Conservation (phyloP, 208 protist species). For the Trypanosoma cruzi region DNA sequence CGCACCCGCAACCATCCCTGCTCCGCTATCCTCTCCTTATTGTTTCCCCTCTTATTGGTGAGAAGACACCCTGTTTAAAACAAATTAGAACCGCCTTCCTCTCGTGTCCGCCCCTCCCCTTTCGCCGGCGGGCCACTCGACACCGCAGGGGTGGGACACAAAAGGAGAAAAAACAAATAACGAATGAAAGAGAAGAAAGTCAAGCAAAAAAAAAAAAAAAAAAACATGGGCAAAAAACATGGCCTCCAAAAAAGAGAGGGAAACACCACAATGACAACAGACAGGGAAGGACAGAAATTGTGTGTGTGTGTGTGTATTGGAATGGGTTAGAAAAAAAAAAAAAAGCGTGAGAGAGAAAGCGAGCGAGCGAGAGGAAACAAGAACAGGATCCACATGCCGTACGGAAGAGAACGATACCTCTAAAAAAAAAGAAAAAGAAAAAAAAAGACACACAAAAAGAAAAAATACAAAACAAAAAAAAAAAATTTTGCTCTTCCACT, state of each 20-base stretch:
- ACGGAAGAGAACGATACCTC: not conserved
- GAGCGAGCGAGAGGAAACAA: too few species aligned
- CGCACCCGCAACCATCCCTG: conserved; percentile 18
- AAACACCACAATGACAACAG: not conserved
- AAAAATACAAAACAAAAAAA: too few species aligned
- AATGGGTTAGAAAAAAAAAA: too few species aligned
- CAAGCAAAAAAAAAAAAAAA: not conserved
- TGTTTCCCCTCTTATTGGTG: too few species aligned
- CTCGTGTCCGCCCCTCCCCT: not conserved
- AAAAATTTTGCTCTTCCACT: not conserved
- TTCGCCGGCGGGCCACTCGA: not conserved
- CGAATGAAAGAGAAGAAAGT: not conserved
- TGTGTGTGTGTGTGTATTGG: too few species aligned
- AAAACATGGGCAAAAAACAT: not conserved
- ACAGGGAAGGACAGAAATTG: too few species aligned
- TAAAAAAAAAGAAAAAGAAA: too few species aligned
- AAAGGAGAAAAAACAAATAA: not conserved
- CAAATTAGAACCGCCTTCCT: too few species aligned
- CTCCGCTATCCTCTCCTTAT: not conserved
- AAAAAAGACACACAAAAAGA: not conserved
- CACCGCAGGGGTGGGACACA: not conserved
- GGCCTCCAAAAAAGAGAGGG: not conserved
- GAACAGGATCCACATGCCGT: too few species aligned
- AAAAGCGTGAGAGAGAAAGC: too few species aligned
- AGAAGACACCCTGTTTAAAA: too few species aligned